A percentile compares a stretch with the other conserved stretches of the same genome.
These are phyloP conservation scores for Pythium sukuiense DNA, from an alignment of 352 stramenopile genomes.

Conservation along the genomic window DNA sequence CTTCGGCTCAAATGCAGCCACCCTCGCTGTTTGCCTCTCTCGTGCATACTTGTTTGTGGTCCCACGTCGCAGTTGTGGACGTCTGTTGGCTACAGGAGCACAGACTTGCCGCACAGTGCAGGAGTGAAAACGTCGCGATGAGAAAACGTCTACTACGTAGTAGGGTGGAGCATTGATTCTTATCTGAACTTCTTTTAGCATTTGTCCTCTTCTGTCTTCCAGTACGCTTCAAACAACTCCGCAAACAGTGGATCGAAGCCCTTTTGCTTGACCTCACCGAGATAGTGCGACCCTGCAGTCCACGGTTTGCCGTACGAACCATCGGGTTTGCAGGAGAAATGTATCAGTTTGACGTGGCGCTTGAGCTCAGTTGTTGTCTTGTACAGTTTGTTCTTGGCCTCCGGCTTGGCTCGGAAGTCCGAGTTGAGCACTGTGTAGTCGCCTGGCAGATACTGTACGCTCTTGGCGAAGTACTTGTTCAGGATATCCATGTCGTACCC, in stretches of 20 bases:
- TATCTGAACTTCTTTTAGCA: not conserved
- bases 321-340: not conserved
- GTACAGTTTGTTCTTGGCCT: not conserved
- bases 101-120: no score
- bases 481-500: not conserved
- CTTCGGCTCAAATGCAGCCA: no score
- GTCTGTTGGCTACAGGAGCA: no score
- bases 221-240: not conserved
- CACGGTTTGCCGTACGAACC: not conserved
- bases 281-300: not conserved
- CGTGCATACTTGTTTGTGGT: no score
- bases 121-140: no score
- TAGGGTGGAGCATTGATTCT: no score
- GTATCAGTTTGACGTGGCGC: not conserved
- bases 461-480: not conserved
- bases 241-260: not conserved
- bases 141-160: no score
- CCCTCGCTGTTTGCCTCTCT: no score
- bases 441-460: not conserved
- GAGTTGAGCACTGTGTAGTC: not conserved
- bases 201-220: not conserved
- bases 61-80: no score
- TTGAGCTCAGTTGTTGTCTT: not conserved
- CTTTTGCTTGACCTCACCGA: not conserved
- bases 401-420: not conserved